phyloP scores from a whole-genome alignment of 371 early-diverging fungal genomes.

The Mucor velutinosus region DNA sequence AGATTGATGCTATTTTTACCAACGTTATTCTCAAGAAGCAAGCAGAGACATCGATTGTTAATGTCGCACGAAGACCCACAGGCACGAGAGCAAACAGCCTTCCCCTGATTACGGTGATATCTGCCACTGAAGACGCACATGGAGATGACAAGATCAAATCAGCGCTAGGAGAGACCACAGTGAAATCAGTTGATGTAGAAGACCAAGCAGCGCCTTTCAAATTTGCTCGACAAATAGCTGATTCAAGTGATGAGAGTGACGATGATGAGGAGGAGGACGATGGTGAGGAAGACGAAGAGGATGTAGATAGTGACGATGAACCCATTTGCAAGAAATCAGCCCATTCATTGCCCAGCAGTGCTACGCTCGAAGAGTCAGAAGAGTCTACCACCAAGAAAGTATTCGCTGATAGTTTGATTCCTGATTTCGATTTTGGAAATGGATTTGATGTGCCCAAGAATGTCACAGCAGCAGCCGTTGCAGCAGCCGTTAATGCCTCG shows the following conservation, averaged over 20 bases:
- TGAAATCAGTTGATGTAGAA: conserved; percentile 6
- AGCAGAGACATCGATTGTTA: neutral
- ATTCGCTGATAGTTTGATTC: conserved; percentile 34
- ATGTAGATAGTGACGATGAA: conserved; percentile 44
- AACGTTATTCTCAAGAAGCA: conserved; percentile 10
- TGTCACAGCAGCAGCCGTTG: conserved; percentile 20
- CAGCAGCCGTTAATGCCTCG: conserved; percentile 18
- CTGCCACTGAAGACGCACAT: conserved; percentile 14
- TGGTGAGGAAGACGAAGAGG: conserved; percentile 35
- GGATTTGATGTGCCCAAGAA: conserved; percentile 43
- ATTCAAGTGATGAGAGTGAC: conserved; percentile 53
- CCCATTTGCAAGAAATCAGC: conserved; percentile 35
- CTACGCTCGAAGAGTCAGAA: neutral
- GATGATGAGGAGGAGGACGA: conserved; percentile 33
- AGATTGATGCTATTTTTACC: conserved; percentile 18
- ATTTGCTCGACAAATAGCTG: conserved; percentile 41
- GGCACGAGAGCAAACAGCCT: conserved; percentile 41
- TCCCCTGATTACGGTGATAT: conserved; percentile 39
- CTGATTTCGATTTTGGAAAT: conserved; percentile 55
- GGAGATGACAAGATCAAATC: neutral
- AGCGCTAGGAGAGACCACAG: neutral
- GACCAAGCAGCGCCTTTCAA: conserved; percentile 20
- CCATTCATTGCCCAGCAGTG: neutral
- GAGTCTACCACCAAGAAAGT: conserved; percentile 9
- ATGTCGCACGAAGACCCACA: conserved; percentile 17